Evolutionary conservation across 257 asterid species (phyloP).

Genomic region (Osmanthus fragrans): DNA sequence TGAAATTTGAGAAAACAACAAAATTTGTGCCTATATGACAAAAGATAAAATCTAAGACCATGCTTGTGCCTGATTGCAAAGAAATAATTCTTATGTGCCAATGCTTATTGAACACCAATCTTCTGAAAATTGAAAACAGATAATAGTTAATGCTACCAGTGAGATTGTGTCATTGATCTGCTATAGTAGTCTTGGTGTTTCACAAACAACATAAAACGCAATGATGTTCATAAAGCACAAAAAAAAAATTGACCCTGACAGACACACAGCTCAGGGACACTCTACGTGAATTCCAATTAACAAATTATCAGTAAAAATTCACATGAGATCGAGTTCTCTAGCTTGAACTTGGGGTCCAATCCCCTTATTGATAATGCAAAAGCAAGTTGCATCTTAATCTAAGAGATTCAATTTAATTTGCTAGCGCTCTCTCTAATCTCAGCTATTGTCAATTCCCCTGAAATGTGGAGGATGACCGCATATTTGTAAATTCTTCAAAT

Average conservation of each 20-base stretch:
- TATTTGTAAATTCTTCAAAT: too few species aligned
- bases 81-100: neutral
- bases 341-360: neutral
- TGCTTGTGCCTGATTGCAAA: slow-evolving; percentile 8
- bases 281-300: neutral
- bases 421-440: neutral
- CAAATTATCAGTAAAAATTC: neutral
- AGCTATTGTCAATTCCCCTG: neutral
- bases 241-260: neutral
- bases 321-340: neutral
- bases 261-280: neutral
- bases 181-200: neutral
- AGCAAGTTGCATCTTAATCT: neutral
- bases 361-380: neutral
- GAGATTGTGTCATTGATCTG: neutral
- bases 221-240: neutral
- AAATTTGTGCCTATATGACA: slow-evolving; percentile 16
- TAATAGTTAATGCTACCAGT: slow-evolving; percentile 10
- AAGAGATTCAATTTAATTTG: neutral
- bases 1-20: slow-evolving; percentile 21
- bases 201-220: neutral
- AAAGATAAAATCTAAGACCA: slow-evolving; percentile 16
- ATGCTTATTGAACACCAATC: slow-evolving; percentile 6
- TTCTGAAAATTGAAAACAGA: neutral
- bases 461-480: neutral